Base-by-base conservation (phyloP, 2,329 filamentous ascomycete species). In the Colletotrichum chrysophilum region DNA sequence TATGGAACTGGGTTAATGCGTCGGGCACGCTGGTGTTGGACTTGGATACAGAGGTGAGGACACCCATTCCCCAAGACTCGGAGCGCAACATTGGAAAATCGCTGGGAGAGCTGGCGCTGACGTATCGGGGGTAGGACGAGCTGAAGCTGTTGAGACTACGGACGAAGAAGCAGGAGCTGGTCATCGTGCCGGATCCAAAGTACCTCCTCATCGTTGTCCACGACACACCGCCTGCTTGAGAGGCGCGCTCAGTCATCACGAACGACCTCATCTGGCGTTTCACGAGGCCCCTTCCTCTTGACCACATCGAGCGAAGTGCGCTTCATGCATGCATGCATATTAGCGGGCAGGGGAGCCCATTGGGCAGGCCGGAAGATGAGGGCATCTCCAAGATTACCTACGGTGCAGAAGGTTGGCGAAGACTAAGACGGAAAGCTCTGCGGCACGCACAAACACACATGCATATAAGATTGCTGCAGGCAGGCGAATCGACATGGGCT, bases 81-180 rank as follows among this genome's bases (percentile, higher is more conserved):
- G n/a, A 13, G 60, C 30, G 26, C 28, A 12, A n/a, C 5, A 1
- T 32, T 61, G 28, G 0, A 18, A 61, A n/a, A 34, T 13, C 0
- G 24, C 6, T 4, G 28, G 16, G 26, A 24, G n/a, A 26, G 32
- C 60, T 74, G 43, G 64, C n/a, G 43, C 56, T 48, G 66, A 67
- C 67, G 36, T n/a, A 48, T 12, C n/a, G 18, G 9, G 24, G 14
- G 48, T 77, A 94, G 89, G 95, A 97, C 80, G 94, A 96, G 82
- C 85, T 96, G 77, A 95, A 93, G 85, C 87, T 97, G 64, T 84
- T 97, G 67, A 89, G 94, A 77, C 82, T 97, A 78, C 90, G 95
- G 78, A 96, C 94, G n/a, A 95, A 93, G 87, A 96, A 94, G 84
- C 94, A 96, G 79, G 95, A 97, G 84, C 86, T 97, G 77, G 93